A percentile compares a stretch with the other conserved stretches of the same genome.
Evolutionary conservation across 352 stramenopile species (phyloP).

Genomic region (Phytophthora syringae): DNA sequence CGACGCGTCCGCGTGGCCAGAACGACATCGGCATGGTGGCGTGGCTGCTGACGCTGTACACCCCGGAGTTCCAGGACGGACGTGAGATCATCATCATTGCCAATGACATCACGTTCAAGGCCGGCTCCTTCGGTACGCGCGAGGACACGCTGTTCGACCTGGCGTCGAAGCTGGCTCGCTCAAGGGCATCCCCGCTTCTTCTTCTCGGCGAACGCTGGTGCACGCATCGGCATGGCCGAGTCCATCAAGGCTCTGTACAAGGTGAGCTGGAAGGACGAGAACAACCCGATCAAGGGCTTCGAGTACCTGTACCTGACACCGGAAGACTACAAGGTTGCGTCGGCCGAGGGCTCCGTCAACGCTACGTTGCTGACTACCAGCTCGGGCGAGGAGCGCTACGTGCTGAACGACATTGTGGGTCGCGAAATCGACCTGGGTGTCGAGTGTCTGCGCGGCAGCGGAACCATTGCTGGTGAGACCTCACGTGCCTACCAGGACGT

Average conservation of each 20-base stretch:
- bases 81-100: constrained; percentile 98
- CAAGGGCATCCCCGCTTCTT: constrained; percentile 97
- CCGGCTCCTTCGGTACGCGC: constrained; percentile 98
- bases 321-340: constrained; percentile 94
- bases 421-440: constrained; percentile 98
- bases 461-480: constrained; percentile 99
- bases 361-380: constrained; percentile 70
- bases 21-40: constrained; percentile 99
- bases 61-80: constrained; percentile 97
- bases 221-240: constrained; percentile 98
- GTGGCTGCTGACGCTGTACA: constrained; percentile 98
- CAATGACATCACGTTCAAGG: constrained; percentile 99
- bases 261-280: constrained; percentile 97
- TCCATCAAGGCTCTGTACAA: constrained; percentile 98
- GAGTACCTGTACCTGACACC: constrained; percentile 98
- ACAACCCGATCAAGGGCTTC: constrained; percentile 97
- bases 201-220: constrained; percentile 99
- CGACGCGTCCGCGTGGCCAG: constrained; percentile 87
- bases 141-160: constrained; percentile 99
- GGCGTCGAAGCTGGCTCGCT: constrained; percentile 95
- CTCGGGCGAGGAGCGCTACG: constrained; percentile 89
- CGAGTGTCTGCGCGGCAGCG: constrained; percentile 99
- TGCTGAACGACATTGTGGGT: constrained; percentile 98
- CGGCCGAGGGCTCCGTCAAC: constrained; percentile 91
- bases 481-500: constrained; percentile 98